Evolutionary conservation across 2,329 filamentous ascomycete species (phyloP), one percentile per base, ranked within the genome.

Genomic region (Alternaria hordeiaustralica): DNA sequence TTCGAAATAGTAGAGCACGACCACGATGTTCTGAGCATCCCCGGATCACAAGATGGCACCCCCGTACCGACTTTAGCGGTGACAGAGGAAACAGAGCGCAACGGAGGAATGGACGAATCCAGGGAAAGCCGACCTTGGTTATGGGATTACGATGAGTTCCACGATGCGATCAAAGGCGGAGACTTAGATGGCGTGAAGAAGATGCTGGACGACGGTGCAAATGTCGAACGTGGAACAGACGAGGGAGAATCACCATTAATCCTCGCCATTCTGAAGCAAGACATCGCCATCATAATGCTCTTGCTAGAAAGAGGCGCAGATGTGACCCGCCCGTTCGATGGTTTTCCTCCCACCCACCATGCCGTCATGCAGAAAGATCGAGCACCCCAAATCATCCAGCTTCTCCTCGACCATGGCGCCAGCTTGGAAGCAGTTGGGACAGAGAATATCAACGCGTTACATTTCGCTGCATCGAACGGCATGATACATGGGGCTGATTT

Each of bases 391-490:
- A 51, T 73, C 12, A 61, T 71, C 21, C 59, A 70, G 13, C 61
- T 75, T 18, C 63, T 74, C 4, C 18, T 74, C 0, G 63, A 72
- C 15, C 23, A 68, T 25, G 70, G 72, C 6, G 71, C 66, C 6
- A 36, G 57, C 33, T 58, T 63, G 12, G 61, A 62, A 13, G 55
- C 64, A 5, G 55, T 63, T 6, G 67, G 67, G 0, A 51, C 53
- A 2, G 60, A 61, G 10, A 28, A 49, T 5, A 68, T 67, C 43
- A 71, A 65, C 30, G 67, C 60, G 25, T 57, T 76, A 8, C 69
- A 74, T 44, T 71, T 60, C 60, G 72, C 73, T 41, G 68, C 65
- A 8, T 44, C 30, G 6, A 58, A 58, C 8, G 71, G 70, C 7
- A 58, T 49, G 49, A 44, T 60, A 2, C 55, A 71, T n/a, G 63